These are phyloP conservation scores for Amauroascus niger DNA, from an alignment of 2,329 filamentous ascomycete genomes.

Conservation along the genomic window DNA sequence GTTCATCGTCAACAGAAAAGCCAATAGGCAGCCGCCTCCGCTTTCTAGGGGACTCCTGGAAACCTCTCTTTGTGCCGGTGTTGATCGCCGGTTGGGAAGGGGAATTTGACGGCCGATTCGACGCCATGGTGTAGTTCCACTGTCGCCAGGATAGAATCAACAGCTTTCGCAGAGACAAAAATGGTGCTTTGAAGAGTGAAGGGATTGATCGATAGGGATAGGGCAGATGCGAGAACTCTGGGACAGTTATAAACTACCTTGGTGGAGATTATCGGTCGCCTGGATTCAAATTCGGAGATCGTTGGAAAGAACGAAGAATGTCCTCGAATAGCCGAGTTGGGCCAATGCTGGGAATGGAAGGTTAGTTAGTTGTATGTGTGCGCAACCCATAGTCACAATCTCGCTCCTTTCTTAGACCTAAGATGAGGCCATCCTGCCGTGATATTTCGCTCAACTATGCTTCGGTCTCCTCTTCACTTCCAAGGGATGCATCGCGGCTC, in stretches of 20 bases:
- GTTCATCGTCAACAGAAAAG: neutral
- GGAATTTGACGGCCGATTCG: neutral
- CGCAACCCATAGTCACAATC: neutral
- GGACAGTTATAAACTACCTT: neutral
- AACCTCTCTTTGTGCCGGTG: neutral
- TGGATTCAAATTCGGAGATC: neutral
- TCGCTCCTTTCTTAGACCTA: neutral
- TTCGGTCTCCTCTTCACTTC: neutral
- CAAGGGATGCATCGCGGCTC: neutral
- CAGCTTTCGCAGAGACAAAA: neutral
- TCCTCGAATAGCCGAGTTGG: neutral
- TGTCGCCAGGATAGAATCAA: neutral
- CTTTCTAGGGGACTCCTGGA: constrained; percentile 16
- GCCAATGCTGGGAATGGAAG: neutral
- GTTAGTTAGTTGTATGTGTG: neutral
- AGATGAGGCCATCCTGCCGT: constrained; percentile 8
- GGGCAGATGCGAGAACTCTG: neutral
- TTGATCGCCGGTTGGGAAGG: neutral
- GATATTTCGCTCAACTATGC: constrained; percentile 3
- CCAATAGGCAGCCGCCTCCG: constrained; percentile 15
- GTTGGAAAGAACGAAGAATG: neutral
- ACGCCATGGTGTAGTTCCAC: neutral
- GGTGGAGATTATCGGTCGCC: neutral
- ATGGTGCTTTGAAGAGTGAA: neutral
- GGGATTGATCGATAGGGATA: neutral